Evolutionary conservation across 495 filamentous ascomycete genomes (phyloP), one percentile per base, ranked within the genome.

Genomic region (Cercophora newfieldiana): DNA sequence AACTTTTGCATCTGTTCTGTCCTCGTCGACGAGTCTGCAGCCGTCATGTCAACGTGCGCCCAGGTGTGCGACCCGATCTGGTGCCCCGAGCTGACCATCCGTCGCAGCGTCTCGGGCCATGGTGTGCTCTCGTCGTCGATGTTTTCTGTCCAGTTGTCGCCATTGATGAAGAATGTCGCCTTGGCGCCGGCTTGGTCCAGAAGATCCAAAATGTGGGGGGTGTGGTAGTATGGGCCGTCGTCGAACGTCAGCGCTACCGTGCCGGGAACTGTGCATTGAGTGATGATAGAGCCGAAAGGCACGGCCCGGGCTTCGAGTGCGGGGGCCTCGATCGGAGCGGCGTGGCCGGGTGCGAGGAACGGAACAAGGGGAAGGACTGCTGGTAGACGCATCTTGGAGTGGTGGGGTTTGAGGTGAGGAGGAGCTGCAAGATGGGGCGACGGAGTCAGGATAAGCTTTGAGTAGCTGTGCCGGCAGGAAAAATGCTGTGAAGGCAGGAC

Each of bases 151-250:
- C 83, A 84, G 73, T 90, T 90, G 77, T 86, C 83, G 8, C 89
- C 89, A 44, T 87, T 90, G 69, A 92, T 75, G 74, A 91, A 92
- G 74, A 92, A 92, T 14, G 89, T 91, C 1, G 86, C 89, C 59
- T 85, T 86, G 18, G 83, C 84, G 19, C 79, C 72, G 71, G 88
- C 87, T 28, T 75, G 71, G 26, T 68, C 71, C 2, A 77, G 60
- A 16, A 66, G 47, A 19, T 79, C 76, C 44, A 79, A 61, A 49
- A 79, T 58, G 8, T 68, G 66, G 21, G 18, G 47, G 19, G 76
- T 79, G 62, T 74, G 78, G 26, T 66, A 37, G 64, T 69, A 81
- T n/a, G 80, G 80, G 6, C 80, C 80, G 48, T 82, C 80, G 58
- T 82, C 80, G 54, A 79, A 82, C 0, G 80, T 82, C 37, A 82